Percentiles rank a stretch among this genome's conserved stretches.
Conservation (phyloP, 257 asterid species). For the Jacaranda mimosifolia region DNA sequence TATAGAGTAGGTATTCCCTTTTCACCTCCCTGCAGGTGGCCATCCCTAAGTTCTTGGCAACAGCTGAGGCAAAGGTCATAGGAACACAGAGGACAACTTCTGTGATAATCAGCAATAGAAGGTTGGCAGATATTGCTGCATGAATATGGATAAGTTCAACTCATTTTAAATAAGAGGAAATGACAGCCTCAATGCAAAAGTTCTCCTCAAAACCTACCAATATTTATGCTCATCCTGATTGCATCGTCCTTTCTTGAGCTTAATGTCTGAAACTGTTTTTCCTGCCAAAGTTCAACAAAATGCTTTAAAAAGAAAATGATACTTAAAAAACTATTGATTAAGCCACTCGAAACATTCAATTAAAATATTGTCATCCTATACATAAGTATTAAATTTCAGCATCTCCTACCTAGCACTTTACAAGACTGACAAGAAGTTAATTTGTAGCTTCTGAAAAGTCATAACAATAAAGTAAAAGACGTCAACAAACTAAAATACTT, state of each 20-base stretch:
- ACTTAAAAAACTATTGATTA: slow-evolving; percentile 24
- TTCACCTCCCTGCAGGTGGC: slow-evolving; percentile 52
- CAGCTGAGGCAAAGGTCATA: slow-evolving; percentile 76
- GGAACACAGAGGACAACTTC: slow-evolving; percentile 66
- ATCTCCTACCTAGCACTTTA: not conserved
- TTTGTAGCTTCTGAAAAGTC: not conserved
- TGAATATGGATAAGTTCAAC: slow-evolving; percentile 16
- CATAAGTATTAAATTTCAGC: not conserved
- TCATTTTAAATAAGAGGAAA: not conserved
- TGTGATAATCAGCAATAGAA: slow-evolving; percentile 62
- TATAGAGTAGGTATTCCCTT: slow-evolving; percentile 38
- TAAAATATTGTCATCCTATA: not conserved
- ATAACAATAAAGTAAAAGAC: not conserved
- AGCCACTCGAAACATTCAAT: not conserved
- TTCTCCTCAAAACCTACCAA: slow-evolving; percentile 49
- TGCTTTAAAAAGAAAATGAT: not conserved
- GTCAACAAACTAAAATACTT: not conserved
- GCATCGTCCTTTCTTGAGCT: slow-evolving; percentile 32
- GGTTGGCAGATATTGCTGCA: slow-evolving; percentile 69
- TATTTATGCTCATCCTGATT: slow-evolving; percentile 46
- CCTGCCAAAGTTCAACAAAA: slow-evolving; percentile 46
- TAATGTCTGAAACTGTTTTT: slow-evolving; percentile 44
- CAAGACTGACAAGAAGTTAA: not conserved
- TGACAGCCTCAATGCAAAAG: not conserved
- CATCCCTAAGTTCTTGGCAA: slow-evolving; percentile 68